phyloP scores from a whole-genome alignment of 805 yeast species.

The Candida easanensis region DNA sequence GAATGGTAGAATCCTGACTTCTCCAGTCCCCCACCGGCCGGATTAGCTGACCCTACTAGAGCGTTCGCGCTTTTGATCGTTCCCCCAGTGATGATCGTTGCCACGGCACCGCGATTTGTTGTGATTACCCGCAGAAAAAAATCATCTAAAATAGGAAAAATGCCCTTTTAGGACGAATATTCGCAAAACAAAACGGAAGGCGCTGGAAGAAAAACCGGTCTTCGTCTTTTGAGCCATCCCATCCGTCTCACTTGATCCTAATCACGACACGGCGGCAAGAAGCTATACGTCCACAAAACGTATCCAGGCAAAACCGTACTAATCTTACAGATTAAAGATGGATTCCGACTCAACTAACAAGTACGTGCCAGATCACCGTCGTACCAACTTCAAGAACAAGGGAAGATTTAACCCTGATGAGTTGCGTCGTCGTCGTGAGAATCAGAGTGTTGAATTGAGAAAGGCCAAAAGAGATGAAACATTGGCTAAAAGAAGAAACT shows the following conservation, averaged over 20 bases:
- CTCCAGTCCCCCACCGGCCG: too few species aligned
- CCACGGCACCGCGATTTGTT: constrained; percentile 7
- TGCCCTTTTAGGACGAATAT: constrained; percentile 11
- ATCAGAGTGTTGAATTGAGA: constrained; percentile 93
- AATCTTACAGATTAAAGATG: constrained; percentile 44
- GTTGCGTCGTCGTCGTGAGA: constrained; percentile 96
- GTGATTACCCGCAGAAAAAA: constrained; percentile 40
- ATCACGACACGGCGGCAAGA: background rate
- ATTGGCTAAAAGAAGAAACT: constrained; percentile 89
- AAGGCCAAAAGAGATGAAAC: constrained; percentile 96
- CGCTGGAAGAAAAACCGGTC: constrained; percentile 4
- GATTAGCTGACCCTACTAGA: too few species aligned
- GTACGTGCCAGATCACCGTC: constrained; percentile 96
- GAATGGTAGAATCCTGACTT: too few species aligned
- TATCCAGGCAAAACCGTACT: background rate
- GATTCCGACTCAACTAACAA: constrained; percentile 74
- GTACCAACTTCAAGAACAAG: constrained; percentile 93
- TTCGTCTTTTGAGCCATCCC: background rate
- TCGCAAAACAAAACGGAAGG: constrained; percentile 4
- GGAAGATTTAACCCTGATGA: constrained; percentile 94
- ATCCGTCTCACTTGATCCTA: background rate
- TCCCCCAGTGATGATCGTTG: background rate
- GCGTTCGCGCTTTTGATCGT: too few species aligned
- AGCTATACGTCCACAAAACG: background rate
- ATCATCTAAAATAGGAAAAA: constrained; percentile 17